Base-by-base conservation (phyloP, 495 filamentous ascomycete genomes). In the Massariosphaeria phaeospora region DNA sequence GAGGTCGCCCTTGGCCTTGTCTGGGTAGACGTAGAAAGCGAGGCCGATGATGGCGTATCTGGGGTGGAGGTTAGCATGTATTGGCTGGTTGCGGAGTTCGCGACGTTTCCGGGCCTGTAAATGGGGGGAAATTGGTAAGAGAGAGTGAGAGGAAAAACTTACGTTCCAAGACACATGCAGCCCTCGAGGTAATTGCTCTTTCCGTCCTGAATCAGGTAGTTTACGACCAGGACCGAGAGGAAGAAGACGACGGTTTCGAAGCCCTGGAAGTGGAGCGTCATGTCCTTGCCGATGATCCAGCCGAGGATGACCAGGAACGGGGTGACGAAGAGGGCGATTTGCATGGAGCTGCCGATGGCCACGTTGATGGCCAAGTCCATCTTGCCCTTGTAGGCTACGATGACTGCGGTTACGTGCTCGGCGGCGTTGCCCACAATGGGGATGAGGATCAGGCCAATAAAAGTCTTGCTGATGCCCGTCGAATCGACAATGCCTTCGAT, bases 341-440 rank as follows among this genome's bases (percentile, higher is more conserved):
- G 91, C 74, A 98, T 83, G 67, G 85, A 88, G 64, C 84, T 89
- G 29, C 91, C 91, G 56, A 98, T 89, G 8, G 91, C 93, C 20
- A 96, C 91, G 15, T 88, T 86, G 72, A 98, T 88, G 15, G 91
- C 91, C 13, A 98, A 78, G 62, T 96, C 89, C 93, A 97, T 98
- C 78, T 98, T 98, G 70, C 94, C 79, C 73, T 95, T 95, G 64
- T 84, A 79, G 0, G 93, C 88, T 34, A 96, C 91, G 25, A 96
- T 84, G 33, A 90, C 84, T 11, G 93, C 93, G 7, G 93, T 96
- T 33, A 95, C 91, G 68, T 98, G 93, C 71, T 98, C 93, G 8
- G 93, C 93, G 1, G 93, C 93, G 64, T 98, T 98, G 53, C 93
- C 93, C 29, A 98, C 93, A 66, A 98, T 96, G 23, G 93, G 93